Conservation (phyloP, 768 basidiomycete genomes). For the Basidioascus undulatus region DNA sequence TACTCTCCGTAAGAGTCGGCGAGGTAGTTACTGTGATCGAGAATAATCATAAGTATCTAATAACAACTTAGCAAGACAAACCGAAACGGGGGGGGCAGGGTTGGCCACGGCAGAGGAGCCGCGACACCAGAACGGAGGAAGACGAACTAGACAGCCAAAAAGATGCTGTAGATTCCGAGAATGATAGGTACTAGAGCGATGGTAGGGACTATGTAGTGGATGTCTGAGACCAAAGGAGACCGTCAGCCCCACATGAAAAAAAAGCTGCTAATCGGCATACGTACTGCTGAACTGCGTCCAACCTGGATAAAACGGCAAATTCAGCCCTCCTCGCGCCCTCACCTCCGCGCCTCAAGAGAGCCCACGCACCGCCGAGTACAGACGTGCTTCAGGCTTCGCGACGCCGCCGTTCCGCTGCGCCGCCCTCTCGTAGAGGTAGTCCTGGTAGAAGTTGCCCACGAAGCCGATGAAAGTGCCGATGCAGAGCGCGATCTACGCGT, state of each 20-base stretch:
- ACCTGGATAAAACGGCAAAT: too few species aligned
- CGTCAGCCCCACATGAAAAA: too few species aligned
- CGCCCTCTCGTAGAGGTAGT: conserved; percentile 9
- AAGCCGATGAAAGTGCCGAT: conserved; percentile 12
- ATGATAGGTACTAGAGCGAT: conserved; percentile 10
- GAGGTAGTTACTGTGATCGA: too few species aligned
- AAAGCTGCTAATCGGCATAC: too few species aligned
- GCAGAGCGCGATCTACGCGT: conserved; percentile 9
- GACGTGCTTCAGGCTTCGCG: conserved; percentile 11
- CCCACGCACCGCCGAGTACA: too few species aligned
- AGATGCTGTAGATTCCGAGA: conserved; percentile 9
- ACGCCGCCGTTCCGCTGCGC: conserved; percentile 9
- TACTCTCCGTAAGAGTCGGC: conserved; percentile 9
- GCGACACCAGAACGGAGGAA: neutral
- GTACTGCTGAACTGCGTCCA: too few species aligned
- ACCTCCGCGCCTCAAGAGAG: too few species aligned
- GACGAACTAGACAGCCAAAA: neutral
- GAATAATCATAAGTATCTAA: too few species aligned
- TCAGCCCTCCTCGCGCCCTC: too few species aligned
- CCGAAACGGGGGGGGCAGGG: neutral
- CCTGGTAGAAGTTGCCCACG: conserved; percentile 8
- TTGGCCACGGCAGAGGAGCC: neutral
- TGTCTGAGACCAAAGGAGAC: neutral
- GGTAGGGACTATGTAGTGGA: conserved; percentile 3
- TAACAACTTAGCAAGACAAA: too few species aligned